Evolutionary conservation across 306 rosid species (phyloP), one percentile per base, ranked within the genome.

Genomic region (Luffa acutangula): DNA sequence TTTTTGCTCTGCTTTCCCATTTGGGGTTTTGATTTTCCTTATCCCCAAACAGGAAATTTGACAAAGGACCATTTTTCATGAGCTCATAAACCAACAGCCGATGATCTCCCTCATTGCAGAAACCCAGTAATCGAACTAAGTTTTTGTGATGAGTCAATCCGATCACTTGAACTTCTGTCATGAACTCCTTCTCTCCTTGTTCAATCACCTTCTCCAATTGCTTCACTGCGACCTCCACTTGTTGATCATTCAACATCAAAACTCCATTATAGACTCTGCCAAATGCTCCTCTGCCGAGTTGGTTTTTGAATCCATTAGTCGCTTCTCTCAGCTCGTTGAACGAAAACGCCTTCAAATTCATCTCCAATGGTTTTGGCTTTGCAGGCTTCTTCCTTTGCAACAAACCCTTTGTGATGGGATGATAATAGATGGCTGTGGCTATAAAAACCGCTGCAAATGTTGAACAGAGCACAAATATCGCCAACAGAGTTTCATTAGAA

Each of bases 221-320:
- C 80, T 85, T 85, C 58, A 85, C 34, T 0, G 83, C 87, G 34
- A 85, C 81, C 48, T 56, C 66, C 0, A 37, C 56, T 76, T 54
- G 45, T 53, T 46, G 42, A 1, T 77, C 80, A 33, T 52, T 77
- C 10, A 73, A 60, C 3, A 56, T 57, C 49, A 76, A 33, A 33
- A 18, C 71, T 9, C 90, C 85, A 78, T 78, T 82, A 70, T 41
- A 87, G 42, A 87, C 86, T 62, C 73, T 78, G 51, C 90, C 88
- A 2, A 60, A 82, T 51, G 80, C 76, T 75, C 90, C 79, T 75
- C 34, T 80, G 0, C 90, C 90, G 15, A 82, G 63, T 56, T 80
- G 70, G 58, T 82, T 76, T 0, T 33, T 63, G 80, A 84, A 87
- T n/a, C 86, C 86, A n/a, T 81, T 48, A 6, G 90, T 80, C 15